These are phyloP conservation scores for Seiridium unicorne DNA, from an alignment of 2,329 filamentous ascomycete species.

Conservation along the genomic window DNA sequence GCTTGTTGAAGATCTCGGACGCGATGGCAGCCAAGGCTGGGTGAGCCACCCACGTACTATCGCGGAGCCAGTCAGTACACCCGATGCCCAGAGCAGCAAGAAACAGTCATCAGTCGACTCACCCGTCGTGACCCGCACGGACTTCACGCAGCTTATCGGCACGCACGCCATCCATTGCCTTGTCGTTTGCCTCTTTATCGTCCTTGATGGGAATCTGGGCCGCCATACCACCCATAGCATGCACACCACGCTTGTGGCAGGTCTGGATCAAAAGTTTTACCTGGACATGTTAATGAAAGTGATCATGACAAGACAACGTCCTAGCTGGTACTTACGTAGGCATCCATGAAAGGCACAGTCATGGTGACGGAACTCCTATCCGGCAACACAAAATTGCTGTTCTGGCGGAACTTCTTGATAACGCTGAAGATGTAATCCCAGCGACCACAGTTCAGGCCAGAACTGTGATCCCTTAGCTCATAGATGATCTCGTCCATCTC, in stretches of 20 bases:
- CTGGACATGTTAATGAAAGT: slow-evolving; percentile 12
- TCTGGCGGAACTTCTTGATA: slow-evolving; percentile 99
- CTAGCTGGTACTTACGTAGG: slow-evolving; percentile 58
- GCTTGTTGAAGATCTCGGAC: slow-evolving; percentile 89
- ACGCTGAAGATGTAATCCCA: slow-evolving; percentile 99
- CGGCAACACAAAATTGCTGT: slow-evolving; percentile 88
- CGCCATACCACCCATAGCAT: slow-evolving; percentile 98
- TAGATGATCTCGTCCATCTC: slow-evolving; percentile 99
- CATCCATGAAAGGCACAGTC: slow-evolving; percentile 97
- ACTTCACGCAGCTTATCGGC: slow-evolving; percentile 97
- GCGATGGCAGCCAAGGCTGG: slow-evolving; percentile 88
- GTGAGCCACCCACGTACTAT: slow-evolving; percentile 89
- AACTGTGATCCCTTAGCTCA: slow-evolving; percentile 93
- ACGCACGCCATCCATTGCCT: slow-evolving; percentile 88
- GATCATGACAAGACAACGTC: not conserved
- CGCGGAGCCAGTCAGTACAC: not conserved
- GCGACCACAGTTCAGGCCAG: slow-evolving; percentile 94
- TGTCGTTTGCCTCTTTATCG: slow-evolving; percentile 85
- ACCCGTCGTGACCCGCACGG: slow-evolving; percentile 85
- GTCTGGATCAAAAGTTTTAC: slow-evolving; percentile 96
- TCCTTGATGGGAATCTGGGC: slow-evolving; percentile 99
- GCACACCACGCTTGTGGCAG: slow-evolving; percentile 94
- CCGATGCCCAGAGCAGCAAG: not conserved
- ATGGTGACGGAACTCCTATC: slow-evolving; percentile 92
- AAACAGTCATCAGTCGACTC: not conserved